Evolutionary conservation across 208 protist species (phyloP), one percentile per base, ranked within the genome.

Genomic region (Crithidia fasciculata): DNA sequence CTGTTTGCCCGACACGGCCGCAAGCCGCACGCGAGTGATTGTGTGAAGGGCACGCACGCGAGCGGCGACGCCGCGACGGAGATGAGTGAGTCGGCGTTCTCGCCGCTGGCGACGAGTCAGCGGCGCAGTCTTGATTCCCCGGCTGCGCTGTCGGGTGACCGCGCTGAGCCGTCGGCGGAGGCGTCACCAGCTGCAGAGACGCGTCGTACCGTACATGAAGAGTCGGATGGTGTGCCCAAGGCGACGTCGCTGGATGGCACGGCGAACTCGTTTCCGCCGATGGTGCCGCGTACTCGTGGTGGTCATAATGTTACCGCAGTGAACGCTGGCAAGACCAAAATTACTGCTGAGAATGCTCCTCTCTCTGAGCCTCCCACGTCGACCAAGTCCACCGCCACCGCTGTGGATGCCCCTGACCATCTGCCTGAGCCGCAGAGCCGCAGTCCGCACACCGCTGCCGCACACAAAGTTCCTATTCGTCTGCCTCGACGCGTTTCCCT

Each of bases 1-100:
- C n/a, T 66, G 41, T 65, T 66, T 41, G 56, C 58, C 28, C 72
- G 62, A 8, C 63, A 53, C 53, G 53, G 37, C 66, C 19, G 12
- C 12, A 10, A 13, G 44, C 5, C 2, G 55, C 55, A 54, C 44
- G 55, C 12, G 16, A 16, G 54, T 52, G 65, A 61, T 37, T 15
- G 43, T 18, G 19, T 10, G 45, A 13, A 49, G 45, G 45, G 45
- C 45, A 49, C 45, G 9, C 9, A 49, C 45, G 9, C 45, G 5
- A 53, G 47, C 52, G 15, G 16, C 0, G 65, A 18, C 36, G 43
- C 12, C 28, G 65, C 13, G 10, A 36, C 13, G 5, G 52, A 19
- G 49, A n/a, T 3, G 15, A 28, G 49, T 40, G 28, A 54, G 10
- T 10, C 2, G 47, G 12, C 43, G 28, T 28, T 28, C 41, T 44